These are phyloP conservation scores for Xylaria telfairii DNA, from an alignment of 495 filamentous ascomycete species.

Conservation along the genomic window DNA sequence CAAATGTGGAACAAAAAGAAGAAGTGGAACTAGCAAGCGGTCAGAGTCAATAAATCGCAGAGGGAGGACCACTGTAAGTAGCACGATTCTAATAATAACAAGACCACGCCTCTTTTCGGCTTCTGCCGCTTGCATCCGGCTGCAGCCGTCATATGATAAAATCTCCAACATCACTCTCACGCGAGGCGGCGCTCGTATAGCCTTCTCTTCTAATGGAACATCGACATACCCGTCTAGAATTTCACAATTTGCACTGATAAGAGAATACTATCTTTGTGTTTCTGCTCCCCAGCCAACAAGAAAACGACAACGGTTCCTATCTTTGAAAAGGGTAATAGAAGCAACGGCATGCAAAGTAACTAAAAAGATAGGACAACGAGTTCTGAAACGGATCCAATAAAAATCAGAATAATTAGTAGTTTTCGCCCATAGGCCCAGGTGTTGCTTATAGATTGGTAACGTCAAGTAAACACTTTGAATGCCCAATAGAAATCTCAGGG, in stretches of 20 bases:
- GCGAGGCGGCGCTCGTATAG: neutral
- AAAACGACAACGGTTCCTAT: neutral
- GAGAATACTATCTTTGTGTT: neutral
- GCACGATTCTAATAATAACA: conserved; percentile 10
- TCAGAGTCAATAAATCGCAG: conserved; percentile 4
- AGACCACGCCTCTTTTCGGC: neutral
- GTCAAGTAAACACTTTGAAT: neutral
- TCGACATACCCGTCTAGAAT: neutral
- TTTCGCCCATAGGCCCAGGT: neutral
- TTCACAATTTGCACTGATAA: neutral
- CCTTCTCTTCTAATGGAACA: neutral
- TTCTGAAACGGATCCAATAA: neutral
- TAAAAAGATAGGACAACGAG: neutral
- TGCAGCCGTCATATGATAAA: conserved; percentile 19
- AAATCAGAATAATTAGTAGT: neutral
- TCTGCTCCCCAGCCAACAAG: neutral
- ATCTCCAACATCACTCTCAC: neutral
- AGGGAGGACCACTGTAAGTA: neutral
- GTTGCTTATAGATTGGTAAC: neutral
- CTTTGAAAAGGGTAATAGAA: neutral
- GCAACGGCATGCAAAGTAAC: too few relatives aligned
- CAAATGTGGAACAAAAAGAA: neutral
- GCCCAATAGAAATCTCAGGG: too few relatives aligned
- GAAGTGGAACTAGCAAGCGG: neutral
- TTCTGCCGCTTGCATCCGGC: conserved; percentile 9